A percentile compares a stretch with the other conserved stretches of the same genome.
Evolutionary conservation across 1,139 yeast species (phyloP).

Genomic region (Sugiyamaella paludigena): DNA sequence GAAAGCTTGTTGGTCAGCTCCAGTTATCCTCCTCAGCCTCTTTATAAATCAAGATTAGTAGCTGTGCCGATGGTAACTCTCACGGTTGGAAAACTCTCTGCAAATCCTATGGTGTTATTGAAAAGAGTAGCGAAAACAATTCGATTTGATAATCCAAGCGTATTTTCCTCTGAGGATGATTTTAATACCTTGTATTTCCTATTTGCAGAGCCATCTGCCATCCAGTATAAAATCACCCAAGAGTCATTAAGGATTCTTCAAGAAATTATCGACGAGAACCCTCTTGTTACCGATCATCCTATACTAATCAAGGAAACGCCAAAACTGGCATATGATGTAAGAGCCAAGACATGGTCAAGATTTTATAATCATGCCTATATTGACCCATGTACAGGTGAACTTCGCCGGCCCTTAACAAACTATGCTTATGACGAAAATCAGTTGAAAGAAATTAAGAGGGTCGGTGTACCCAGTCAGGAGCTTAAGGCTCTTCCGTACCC

Average conservation of each 20-base stretch:
- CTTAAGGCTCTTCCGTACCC: conserved; percentile 32
- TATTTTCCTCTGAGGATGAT: conserved; percentile 74
- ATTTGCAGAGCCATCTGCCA: conserved; percentile 61
- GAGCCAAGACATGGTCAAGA: conserved; percentile 41
- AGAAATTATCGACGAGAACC: conserved; percentile 41
- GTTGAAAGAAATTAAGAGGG: conserved; percentile 24
- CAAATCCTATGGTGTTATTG: conserved; percentile 54
- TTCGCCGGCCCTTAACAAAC: conserved; percentile 31
- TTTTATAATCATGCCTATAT: conserved; percentile 39
- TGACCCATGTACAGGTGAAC: conserved; percentile 34
- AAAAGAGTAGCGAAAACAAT: conserved; percentile 64
- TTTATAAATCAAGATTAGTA: conserved; percentile 43
- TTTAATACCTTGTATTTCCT: conserved; percentile 70
- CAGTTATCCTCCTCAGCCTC: conserved; percentile 36
- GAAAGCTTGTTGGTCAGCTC: conserved; percentile 45
- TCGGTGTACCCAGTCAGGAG: conserved; percentile 29
- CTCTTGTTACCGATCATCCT: conserved; percentile 32
- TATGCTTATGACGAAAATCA: conserved; percentile 34
- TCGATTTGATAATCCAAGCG: conserved; percentile 65
- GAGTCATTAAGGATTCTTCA: conserved; percentile 71
- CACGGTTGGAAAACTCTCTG: conserved; percentile 60
- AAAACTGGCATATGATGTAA: conserved; percentile 40
- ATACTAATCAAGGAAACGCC: conserved; percentile 31
- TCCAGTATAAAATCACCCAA: conserved; percentile 63
- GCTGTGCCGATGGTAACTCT: conserved; percentile 69